Conservation (phyloP, 345 rosid genomes). For the Camelina laxa region DNA sequence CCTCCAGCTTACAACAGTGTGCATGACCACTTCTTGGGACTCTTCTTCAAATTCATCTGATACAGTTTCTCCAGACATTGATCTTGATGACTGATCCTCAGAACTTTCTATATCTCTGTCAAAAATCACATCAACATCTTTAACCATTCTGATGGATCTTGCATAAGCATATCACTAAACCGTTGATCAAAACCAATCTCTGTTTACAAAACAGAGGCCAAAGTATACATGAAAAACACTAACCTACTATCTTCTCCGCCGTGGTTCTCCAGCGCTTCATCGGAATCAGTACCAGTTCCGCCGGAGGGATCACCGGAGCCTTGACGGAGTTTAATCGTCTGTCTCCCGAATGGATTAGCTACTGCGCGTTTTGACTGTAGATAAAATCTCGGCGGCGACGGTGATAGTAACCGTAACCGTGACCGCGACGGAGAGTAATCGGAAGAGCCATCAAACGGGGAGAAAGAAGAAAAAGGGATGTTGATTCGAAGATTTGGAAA, state of each 20-base stretch:
- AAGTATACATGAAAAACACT: not conserved
- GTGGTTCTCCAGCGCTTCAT: constrained; percentile 55
- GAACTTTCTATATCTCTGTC: constrained; percentile 49
- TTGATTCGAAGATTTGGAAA: not conserved
- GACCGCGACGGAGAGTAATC: constrained; percentile 51
- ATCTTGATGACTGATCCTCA: constrained; percentile 45
- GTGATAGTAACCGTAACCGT: constrained; percentile 25
- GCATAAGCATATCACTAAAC: constrained; percentile 65
- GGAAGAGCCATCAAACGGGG: constrained; percentile 44
- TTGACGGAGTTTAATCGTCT: constrained; percentile 11
- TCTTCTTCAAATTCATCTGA: constrained; percentile 46
- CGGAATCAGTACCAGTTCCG: constrained; percentile 49
- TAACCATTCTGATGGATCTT: constrained; percentile 54
- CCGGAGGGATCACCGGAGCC: constrained; percentile 54
- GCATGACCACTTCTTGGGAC: not conserved
- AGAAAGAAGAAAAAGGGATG: constrained; percentile 36
- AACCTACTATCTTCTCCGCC: constrained; percentile 79
- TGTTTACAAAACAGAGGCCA: too few relatives aligned
- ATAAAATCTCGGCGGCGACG: constrained; percentile 53
- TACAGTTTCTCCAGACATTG: constrained; percentile 13
- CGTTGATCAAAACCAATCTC: too few relatives aligned
- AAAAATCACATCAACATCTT: constrained; percentile 45
- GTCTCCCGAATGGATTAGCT: not conserved
- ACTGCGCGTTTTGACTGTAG: constrained; percentile 5
- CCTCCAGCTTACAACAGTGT: constrained; percentile 67